Evolutionary conservation across 345 rosid genomes (phyloP), one percentile per base, ranked within the genome.

Genomic region (Ceriops zippeliana): DNA sequence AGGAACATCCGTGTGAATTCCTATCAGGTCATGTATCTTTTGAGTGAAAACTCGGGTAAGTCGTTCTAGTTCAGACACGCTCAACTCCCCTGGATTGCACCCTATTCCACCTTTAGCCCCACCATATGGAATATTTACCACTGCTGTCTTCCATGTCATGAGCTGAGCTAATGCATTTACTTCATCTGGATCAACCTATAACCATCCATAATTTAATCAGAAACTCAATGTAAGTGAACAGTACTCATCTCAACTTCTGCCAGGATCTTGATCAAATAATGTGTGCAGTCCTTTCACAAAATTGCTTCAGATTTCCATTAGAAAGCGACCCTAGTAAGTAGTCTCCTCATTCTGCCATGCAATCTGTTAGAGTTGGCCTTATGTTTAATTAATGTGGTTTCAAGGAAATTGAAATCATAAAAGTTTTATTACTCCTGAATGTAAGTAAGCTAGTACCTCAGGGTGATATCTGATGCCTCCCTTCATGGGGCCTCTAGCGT

Each of bases 41-140:
- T 91, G 99, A 32, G 98, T 91, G 87, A 95, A 95, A 42, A 95
- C 99, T 24, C 98, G 72, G 22, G 97, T 95, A 20, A 95, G 89
- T 35, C 99, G 79, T 77, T 95, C 99, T 0, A 88, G 85, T 72
- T 95, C 96, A 0, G 96, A 86, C 32, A 73, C 46, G 81, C 90
- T 90, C 31, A 95, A 69, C 49, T 85, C 83, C 16, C 92, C 80
- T 0, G 97, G 99, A 49, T 73, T 67, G 65, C 97, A 91, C 47
- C 99, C 99, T 58, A 95, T 95, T 7, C 99, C 99, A 42, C 99
- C 99, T 83, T 95, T 95, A 54, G 99, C 97, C 31, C 96, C 97
- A 11, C 99, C 99, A 27, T 91, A 95, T 6, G 99, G 99, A 73
- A 91, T 86, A 62, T 95, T 91, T 42, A 97, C 96, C 38, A 95